phyloP scores from a whole-genome alignment of 31 red algal species.

The Asparagopsis taxiformis region DNA sequence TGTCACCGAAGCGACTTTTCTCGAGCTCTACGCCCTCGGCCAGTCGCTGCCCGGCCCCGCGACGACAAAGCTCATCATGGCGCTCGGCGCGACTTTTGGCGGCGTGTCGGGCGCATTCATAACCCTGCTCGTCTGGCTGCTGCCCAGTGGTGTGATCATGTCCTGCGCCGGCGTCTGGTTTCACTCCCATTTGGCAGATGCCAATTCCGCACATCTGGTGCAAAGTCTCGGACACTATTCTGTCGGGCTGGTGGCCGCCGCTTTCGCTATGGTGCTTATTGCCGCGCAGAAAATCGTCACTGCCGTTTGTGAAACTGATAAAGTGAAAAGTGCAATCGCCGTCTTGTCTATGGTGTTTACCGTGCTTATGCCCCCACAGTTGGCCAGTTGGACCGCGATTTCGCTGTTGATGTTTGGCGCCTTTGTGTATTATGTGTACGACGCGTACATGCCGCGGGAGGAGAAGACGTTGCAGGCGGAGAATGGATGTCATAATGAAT shows the following conservation, averaged over 20 bases:
- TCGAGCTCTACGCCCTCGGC: constrained; percentile 72
- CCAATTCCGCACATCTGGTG: background rate
- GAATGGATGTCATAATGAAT: background rate
- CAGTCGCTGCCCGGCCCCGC: constrained; percentile 66
- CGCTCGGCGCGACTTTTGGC: constrained; percentile 54
- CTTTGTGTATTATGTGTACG: background rate
- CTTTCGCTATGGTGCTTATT: background rate
- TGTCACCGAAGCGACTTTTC: constrained; percentile 56
- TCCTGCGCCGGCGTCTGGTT: constrained; percentile 40
- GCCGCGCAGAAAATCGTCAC: background rate
- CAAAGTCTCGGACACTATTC: constrained; percentile 17
- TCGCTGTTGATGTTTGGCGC: background rate
- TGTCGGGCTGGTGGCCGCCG: constrained; percentile 25
- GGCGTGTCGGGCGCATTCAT: constrained; percentile 46
- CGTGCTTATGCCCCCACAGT: background rate
- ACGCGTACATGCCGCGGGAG: background rate
- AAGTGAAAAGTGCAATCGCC: background rate
- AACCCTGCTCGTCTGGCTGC: constrained; percentile 48
- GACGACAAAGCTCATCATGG: constrained; percentile 55
- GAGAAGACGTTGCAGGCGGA: constrained; percentile 42
- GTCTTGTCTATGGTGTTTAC: background rate
- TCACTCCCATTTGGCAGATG: constrained; percentile 24
- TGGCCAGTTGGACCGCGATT: background rate
- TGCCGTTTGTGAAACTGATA: background rate
- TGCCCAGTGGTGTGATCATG: constrained; percentile 54